phyloP scores from a whole-genome alignment of 1,284 basidiomycete species.

The Malassezia restricta region DNA sequence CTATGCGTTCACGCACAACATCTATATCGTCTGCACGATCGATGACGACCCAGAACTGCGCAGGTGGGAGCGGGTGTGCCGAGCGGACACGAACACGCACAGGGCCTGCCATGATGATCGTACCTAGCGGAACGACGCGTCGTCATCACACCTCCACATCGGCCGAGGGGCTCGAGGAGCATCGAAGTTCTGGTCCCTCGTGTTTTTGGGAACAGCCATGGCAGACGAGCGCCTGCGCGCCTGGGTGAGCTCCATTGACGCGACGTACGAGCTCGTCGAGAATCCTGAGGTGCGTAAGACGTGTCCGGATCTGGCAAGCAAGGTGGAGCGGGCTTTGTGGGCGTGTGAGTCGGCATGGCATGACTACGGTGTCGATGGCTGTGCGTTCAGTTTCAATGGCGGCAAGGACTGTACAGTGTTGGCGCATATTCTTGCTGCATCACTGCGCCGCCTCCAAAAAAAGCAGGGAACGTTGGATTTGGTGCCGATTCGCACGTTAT shows the following conservation, averaged over 20 bases:
- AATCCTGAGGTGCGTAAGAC: background rate
- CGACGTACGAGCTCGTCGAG: slow-evolving; percentile 36
- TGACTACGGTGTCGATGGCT: slow-evolving; percentile 34
- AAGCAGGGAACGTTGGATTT: slow-evolving; percentile 16
- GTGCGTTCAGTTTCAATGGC: slow-evolving; percentile 76
- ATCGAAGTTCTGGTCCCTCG: background rate
- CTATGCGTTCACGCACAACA: slow-evolving; percentile 13
- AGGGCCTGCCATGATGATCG: background rate
- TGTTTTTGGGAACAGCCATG: background rate
- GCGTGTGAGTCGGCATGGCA: slow-evolving; percentile 32
- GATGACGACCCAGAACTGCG: slow-evolving; percentile 22
- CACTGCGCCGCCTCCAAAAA: slow-evolving; percentile 50
- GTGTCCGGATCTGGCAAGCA: slow-evolving; percentile 20
- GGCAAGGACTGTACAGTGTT: slow-evolving; percentile 93
- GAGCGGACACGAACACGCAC: slow-evolving; percentile 18
- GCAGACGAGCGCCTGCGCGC: slow-evolving; percentile 5
- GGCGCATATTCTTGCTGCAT: slow-evolving; percentile 70
- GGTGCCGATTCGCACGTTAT: slow-evolving; percentile 62
- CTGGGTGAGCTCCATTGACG: slow-evolving; percentile 39
- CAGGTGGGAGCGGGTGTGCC: slow-evolving; percentile 17
- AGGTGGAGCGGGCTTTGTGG: slow-evolving; percentile 23
- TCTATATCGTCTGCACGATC: slow-evolving; percentile 3
- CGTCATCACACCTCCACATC: slow-evolving; percentile 10
- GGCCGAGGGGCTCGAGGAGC: slow-evolving; percentile 8
- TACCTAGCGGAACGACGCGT: background rate